Conservation (phyloP, 306 rosid species). For the Styphnolobium japonicum region DNA sequence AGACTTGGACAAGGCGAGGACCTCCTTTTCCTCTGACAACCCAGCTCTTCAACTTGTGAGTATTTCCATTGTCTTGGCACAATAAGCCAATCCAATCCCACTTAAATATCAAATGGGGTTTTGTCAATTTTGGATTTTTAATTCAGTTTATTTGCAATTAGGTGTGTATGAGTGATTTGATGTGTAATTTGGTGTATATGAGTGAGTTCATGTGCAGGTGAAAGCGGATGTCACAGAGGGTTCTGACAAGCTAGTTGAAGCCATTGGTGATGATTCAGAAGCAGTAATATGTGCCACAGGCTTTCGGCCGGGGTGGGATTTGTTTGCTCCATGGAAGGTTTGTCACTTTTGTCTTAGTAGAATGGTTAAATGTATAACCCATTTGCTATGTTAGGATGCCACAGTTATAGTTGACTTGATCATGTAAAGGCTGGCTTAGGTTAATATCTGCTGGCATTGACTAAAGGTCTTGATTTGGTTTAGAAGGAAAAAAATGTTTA, state of each 20-base stretch:
- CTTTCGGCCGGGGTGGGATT: slow-evolving; percentile 81
- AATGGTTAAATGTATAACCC: background rate
- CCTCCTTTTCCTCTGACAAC: slow-evolving; percentile 49
- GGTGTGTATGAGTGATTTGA: background rate
- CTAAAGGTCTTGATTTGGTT: background rate
- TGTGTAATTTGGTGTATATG: background rate
- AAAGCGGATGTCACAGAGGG: slow-evolving; percentile 95
- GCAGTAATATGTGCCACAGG: slow-evolving; percentile 95
- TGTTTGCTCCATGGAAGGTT: slow-evolving; percentile 98
- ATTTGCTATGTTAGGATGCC: background rate
- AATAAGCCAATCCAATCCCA: background rate
- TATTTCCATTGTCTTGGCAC: background rate
- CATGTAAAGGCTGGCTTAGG: background rate
- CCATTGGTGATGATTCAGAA: slow-evolving; percentile 74
- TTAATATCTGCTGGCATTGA: background rate
- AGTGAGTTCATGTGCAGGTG: slow-evolving; percentile 51
- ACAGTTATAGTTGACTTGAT: background rate
- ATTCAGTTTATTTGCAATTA: background rate
- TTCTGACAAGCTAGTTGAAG: slow-evolving; percentile 79
- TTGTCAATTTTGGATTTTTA: background rate
- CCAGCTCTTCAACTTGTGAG: slow-evolving; percentile 84
- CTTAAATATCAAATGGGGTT: background rate
- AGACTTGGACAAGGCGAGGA: slow-evolving; percentile 72
- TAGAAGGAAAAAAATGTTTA: background rate
- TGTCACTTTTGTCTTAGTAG: slow-evolving; percentile 1